These are phyloP conservation scores for Phytophthora sp. DNA, from an alignment of 352 stramenopile genomes.

Conservation along the genomic window DNA sequence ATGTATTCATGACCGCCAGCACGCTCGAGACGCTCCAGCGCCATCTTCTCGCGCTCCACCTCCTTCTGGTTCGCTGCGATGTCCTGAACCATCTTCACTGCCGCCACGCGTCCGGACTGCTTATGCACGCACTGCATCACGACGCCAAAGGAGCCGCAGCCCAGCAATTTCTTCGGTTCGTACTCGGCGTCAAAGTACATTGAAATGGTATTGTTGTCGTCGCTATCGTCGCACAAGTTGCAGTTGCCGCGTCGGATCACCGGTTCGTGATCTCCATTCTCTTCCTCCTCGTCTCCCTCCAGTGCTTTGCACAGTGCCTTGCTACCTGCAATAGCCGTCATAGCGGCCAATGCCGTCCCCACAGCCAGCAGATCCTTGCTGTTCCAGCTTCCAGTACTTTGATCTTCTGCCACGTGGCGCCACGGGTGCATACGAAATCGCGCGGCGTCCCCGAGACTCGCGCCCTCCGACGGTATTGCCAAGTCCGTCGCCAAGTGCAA, in stretches of 20 bases:
- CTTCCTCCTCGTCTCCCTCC: slow-evolving; percentile 9
- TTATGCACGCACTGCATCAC: slow-evolving; percentile 86
- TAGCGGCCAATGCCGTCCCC: not conserved
- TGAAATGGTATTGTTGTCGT: slow-evolving; percentile 26
- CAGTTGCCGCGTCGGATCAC: slow-evolving; percentile 3
- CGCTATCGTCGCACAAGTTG: slow-evolving; percentile 15
- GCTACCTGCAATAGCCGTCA: slow-evolving; percentile 1
- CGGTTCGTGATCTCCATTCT: not conserved
- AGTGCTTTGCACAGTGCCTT: slow-evolving; percentile 25
- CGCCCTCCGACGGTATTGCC: not conserved
- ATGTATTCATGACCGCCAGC: slow-evolving; percentile 70
- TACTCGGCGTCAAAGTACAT: slow-evolving; percentile 74
- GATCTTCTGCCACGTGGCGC: slow-evolving; percentile 6
- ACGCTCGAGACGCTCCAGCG: slow-evolving; percentile 56
- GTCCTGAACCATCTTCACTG: slow-evolving; percentile 84
- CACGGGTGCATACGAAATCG: not conserved
- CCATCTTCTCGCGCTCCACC: slow-evolving; percentile 64
- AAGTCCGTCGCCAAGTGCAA: slow-evolving; percentile 8
- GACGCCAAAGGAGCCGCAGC: slow-evolving; percentile 78
- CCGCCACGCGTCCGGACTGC: slow-evolving; percentile 57
- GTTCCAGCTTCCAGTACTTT: not conserved
- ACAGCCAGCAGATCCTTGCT: slow-evolving; percentile 1
- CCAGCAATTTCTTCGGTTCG: slow-evolving; percentile 65
- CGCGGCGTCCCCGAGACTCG: not conserved
- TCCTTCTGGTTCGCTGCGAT: slow-evolving; percentile 57